Evolutionary conservation across 257 asterid genomes (phyloP).

Genomic region (Solanum gandarillasii): DNA sequence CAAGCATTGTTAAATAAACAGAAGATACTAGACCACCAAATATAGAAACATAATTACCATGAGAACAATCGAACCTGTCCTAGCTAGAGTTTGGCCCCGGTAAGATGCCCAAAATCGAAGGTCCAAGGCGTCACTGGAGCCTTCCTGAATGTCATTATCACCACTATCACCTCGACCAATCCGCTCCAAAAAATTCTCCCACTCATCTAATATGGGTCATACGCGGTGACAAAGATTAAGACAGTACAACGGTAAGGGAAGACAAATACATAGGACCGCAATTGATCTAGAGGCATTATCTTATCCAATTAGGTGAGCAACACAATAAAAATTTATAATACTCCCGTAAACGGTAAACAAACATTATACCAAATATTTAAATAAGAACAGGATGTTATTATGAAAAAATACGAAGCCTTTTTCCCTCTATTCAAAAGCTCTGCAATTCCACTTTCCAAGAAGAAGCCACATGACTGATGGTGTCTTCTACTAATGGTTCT

Average conservation of each 20-base stretch:
- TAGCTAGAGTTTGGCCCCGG: slow-evolving; percentile 93
- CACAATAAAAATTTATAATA: neutral
- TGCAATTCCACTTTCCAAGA: neutral
- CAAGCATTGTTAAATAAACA: neutral
- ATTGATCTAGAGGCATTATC: neutral
- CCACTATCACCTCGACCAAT: slow-evolving; percentile 55
- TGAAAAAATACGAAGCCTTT: neutral
- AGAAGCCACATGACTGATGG: neutral
- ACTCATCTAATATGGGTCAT: slow-evolving; percentile 50
- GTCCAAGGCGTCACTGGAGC: slow-evolving; percentile 64
- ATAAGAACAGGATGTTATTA: neutral
- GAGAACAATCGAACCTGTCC: slow-evolving; percentile 56
- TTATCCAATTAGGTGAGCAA: neutral
- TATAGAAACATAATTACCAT: neutral
- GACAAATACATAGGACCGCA: neutral
- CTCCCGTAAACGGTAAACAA: neutral
- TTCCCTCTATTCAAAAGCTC: neutral
- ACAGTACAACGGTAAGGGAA: neutral
- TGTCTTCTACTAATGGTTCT: neutral
- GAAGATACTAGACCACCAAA: neutral
- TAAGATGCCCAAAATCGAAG: slow-evolving; percentile 99
- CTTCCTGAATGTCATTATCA: slow-evolving; percentile 78
- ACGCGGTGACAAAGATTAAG: neutral
- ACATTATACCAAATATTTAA: neutral
- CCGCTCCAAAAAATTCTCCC: slow-evolving; percentile 96